phyloP scores from a whole-genome alignment of 2,329 filamentous ascomycete species.

The Penicillium paneum region DNA sequence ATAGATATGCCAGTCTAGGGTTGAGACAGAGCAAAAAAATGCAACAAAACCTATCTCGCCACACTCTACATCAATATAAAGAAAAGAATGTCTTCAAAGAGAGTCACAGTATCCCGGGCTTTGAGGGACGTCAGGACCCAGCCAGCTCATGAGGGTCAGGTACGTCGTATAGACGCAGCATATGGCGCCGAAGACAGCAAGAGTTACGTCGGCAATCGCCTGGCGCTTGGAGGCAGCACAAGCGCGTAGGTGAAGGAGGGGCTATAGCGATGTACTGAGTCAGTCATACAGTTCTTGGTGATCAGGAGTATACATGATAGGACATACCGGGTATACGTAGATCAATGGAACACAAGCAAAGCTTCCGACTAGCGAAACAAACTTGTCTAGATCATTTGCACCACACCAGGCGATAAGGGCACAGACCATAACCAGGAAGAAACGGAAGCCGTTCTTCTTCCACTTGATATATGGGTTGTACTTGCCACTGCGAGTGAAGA shows the following conservation, averaged over 20 bases:
- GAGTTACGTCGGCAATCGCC: conserved; percentile 66
- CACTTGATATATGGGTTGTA: conserved; percentile 99
- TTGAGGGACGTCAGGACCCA: conserved; percentile 54
- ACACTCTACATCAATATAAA: conserved; percentile 11
- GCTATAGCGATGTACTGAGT: conserved; percentile 51
- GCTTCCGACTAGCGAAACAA: conserved; percentile 91
- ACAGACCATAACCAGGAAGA: conserved; percentile 84
- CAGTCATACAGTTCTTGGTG: neutral
- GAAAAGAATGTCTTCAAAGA: conserved; percentile 5
- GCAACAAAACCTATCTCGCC: neutral
- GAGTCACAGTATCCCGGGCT: conserved; percentile 63
- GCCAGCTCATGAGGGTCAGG: conserved; percentile 85
- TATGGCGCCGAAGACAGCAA: conserved; percentile 77
- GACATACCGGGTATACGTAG: conserved; percentile 92
- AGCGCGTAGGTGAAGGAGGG: conserved; percentile 80
- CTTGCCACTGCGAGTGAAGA: conserved; percentile 92
- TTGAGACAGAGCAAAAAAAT: conserved; percentile 7
- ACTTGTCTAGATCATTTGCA: conserved; percentile 92
- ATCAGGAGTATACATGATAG: neutral
- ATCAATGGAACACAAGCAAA: conserved; percentile 97
- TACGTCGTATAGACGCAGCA: conserved; percentile 91
- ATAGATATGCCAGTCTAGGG: conserved; percentile 18
- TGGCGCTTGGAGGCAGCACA: conserved; percentile 69
- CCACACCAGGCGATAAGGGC: conserved; percentile 87
- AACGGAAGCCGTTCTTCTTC: conserved; percentile 98